A percentile compares a stretch with the other conserved stretches of the same genome.
Conservation (phyloP, 2,329 filamentous ascomycete genomes). For the Phialophora macrospora region DNA sequence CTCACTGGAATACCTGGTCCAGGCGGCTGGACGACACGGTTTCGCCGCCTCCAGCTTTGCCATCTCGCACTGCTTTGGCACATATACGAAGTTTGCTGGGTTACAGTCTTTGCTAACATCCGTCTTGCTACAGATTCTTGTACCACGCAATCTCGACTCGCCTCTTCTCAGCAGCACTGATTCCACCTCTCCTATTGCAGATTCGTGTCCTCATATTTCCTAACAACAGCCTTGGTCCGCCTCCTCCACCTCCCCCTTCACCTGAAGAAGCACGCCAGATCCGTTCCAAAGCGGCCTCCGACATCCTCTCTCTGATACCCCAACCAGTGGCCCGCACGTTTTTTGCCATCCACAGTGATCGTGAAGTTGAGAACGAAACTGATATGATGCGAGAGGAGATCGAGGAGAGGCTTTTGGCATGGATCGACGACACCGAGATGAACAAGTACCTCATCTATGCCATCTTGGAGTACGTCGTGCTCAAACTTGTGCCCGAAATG, state of each 20-base stretch:
- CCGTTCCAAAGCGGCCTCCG: conserved; percentile 52
- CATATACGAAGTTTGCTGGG: neutral
- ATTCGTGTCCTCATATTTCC: conserved; percentile 83
- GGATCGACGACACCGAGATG: conserved; percentile 81
- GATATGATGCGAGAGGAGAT: conserved; percentile 62
- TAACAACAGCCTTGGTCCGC: conserved; percentile 52
- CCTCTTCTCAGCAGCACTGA: conserved; percentile 66
- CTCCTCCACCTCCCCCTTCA: conserved; percentile 37
- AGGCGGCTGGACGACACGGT: neutral
- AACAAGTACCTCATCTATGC: conserved; percentile 91
- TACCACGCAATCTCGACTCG: conserved; percentile 60
- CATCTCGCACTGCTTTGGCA: neutral
- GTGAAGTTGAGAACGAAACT: conserved; percentile 57
- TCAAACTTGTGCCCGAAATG: conserved; percentile 83
- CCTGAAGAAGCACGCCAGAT: conserved; percentile 41
- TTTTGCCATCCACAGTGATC: conserved; percentile 48
- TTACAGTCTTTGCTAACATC: conserved; percentile 21
- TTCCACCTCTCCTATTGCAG: conserved; percentile 64
- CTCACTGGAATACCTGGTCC: neutral
- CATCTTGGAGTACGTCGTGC: conserved; percentile 79
- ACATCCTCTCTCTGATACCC: conserved; percentile 51
- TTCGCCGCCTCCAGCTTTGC: neutral
- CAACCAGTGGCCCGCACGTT: conserved; percentile 51
- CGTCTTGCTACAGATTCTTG: conserved; percentile 47
- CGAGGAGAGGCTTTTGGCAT: conserved; percentile 67